phyloP scores from a whole-genome alignment of 2,329 filamentous ascomycete species.

The Westerdykella sp. region DNA sequence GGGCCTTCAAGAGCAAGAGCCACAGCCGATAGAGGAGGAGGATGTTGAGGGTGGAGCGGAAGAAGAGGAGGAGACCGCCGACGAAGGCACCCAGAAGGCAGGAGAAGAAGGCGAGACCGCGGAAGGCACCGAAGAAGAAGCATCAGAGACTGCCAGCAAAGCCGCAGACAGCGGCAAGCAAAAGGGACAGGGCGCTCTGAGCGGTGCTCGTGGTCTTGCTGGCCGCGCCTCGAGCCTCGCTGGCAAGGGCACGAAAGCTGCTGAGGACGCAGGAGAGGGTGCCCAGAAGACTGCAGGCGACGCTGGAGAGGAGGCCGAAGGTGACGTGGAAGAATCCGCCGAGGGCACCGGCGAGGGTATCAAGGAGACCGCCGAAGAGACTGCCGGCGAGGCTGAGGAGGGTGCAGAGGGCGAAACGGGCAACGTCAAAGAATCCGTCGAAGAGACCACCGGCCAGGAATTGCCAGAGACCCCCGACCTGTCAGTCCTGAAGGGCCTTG shows the following conservation, averaged over 20 bases:
- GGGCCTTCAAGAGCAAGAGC: slow-evolving; percentile 42
- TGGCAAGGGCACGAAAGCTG: slow-evolving; percentile 36
- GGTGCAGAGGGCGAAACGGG: slow-evolving; percentile 13
- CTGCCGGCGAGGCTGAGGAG: slow-evolving; percentile 12
- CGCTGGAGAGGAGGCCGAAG: slow-evolving; percentile 19
- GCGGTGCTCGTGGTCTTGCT: slow-evolving; percentile 43
- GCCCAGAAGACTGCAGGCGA: slow-evolving; percentile 29
- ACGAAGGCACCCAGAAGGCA: slow-evolving; percentile 42
- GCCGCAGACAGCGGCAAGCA: slow-evolving; percentile 32
- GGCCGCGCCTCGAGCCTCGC: slow-evolving; percentile 44
- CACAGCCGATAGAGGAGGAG: slow-evolving; percentile 41
- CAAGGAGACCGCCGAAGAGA: slow-evolving; percentile 11
- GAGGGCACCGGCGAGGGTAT: slow-evolving; percentile 22
- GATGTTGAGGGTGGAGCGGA: slow-evolving; percentile 34
- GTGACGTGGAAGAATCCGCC: slow-evolving; percentile 25
- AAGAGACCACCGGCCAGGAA: slow-evolving; percentile 25
- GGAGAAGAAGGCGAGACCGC: slow-evolving; percentile 34
- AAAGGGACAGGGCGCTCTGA: slow-evolving; percentile 36
- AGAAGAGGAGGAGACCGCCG: slow-evolving; percentile 41
- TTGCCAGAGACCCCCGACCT: slow-evolving; percentile 41
- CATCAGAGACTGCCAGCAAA: slow-evolving; percentile 28
- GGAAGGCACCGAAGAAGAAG: slow-evolving; percentile 40
- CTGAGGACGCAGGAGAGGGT: slow-evolving; percentile 17
- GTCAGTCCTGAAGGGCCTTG: slow-evolving; percentile 44
- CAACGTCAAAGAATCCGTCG: slow-evolving; percentile 17